These are phyloP conservation scores for Aureobasidium musti DNA, from an alignment of 2,329 filamentous ascomycete genomes.

Conservation along the genomic window DNA sequence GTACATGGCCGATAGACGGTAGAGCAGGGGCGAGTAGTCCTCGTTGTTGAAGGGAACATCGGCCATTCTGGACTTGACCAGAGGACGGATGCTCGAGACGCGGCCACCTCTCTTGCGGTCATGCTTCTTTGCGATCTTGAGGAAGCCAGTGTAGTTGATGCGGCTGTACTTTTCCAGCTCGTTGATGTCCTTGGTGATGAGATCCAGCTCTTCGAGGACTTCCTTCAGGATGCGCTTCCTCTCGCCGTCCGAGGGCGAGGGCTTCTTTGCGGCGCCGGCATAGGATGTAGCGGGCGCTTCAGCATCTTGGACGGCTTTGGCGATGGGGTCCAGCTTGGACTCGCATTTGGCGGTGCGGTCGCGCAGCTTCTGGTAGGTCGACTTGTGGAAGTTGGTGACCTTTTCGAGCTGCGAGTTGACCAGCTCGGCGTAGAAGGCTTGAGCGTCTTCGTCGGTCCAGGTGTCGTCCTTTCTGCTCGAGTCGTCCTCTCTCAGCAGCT, in stretches of 20 bases:
- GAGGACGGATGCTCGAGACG: constrained; percentile 79
- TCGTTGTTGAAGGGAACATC: constrained; percentile 93
- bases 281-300: constrained; percentile 34
- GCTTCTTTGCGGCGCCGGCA: constrained; percentile 38
- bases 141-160: constrained; percentile 95
- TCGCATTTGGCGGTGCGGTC: constrained; percentile 75
- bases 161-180: constrained; percentile 94
- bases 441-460: constrained; percentile 96
- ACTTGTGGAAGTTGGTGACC: constrained; percentile 83
- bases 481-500: constrained; percentile 76
- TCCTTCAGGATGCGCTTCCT: constrained; percentile 62
- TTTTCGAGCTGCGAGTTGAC: constrained; percentile 95
- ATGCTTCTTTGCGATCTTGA: constrained; percentile 99
- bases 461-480: constrained; percentile 56
- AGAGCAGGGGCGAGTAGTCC: constrained; percentile 85
- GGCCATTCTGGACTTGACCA: constrained; percentile 88
- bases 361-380: constrained; percentile 77
- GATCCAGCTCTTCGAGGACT: constrained; percentile 77
- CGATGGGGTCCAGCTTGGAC: constrained; percentile 62
- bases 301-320: constrained; percentile 40
- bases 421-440: constrained; percentile 89
- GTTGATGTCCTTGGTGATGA: constrained; percentile 85
- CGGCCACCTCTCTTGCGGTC: constrained; percentile 84
- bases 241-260: constrained; percentile 45
- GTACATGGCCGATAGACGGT: constrained; percentile 90